Evolutionary conservation across 2,329 filamentous ascomycete genomes (phyloP), one percentile per base, ranked within the genome.

Genomic region (Xylariaceae sp.): DNA sequence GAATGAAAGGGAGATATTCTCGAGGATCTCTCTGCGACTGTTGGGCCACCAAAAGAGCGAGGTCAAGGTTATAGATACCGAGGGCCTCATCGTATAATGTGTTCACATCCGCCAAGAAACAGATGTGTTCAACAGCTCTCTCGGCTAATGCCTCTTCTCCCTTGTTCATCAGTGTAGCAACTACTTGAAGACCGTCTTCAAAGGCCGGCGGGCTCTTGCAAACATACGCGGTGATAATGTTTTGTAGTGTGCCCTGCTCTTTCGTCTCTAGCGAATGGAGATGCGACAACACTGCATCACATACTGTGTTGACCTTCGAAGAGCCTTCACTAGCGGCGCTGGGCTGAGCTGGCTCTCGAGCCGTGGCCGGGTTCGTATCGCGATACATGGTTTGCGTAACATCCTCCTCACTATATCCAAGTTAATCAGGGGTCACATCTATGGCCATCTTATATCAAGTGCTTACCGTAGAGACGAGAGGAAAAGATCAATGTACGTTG

Each of bases 1-100:
- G 92, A 54, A 99, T 85, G 71, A 97, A 97, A 3, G 94, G 94
- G 6, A 97, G 83, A 67, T 99, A 99, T 73, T 99, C 94, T 66
- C 92, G 82, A 1, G 94, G 94, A 68, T 99, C 94, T 71, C 93
- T 90, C 74, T 99, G 94, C 0, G 92, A 94, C 71, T 97, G 92
- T 70, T 99, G 94, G 0, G 94, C 94, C 10, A 99, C 90, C 4
- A 97, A 80, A 9, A 99, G 80, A 2, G 93, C 88, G 6, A 99
- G 84, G 9, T 96, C 91, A 2, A 99, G 83, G 69, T 97, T 87
- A 72, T 99, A 99, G 2, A 97, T 79, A 1, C 92, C 92, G 1
- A 99, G 80, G 0, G 94, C 90, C 61, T 92, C 87, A 62, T 97
- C 90, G 69, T 96, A 99, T 0, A 99, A 83, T 45, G 87, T 86